Evolutionary conservation across 257 asterid species (phyloP), one percentile per base, ranked within the genome.

Genomic region (Thymus quinquecostatus): DNA sequence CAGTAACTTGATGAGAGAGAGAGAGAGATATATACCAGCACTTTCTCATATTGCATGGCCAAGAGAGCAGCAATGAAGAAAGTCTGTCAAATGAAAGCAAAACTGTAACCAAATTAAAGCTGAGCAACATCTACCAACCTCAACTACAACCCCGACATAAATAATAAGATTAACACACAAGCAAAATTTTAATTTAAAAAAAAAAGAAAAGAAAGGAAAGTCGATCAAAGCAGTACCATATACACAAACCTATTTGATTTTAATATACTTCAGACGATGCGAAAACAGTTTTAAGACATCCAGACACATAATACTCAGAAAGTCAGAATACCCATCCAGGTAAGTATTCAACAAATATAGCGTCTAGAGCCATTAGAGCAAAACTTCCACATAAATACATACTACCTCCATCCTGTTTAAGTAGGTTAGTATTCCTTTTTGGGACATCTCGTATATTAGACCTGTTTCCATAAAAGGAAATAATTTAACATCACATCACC

Each of bases 11-110:
- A 44, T 1, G 57, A 14, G 50, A 11, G 64, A 64, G 77, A 76
- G 68, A 77, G 70, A 71, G 81, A 77, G 76, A 65, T 38, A 5
- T 21, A 21, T 71, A 77, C 81, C 77, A 77, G 60, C 34, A 77
- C 11, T 60, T 77, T 77, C n/a, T 77, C 77, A 21, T 77, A 77
- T 77, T 77, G 81, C 81, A 77, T 77, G 45, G 81, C 81, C 74
- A 77, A 77, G 70, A 77, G 81, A 51, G 81, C 81, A n/a, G 77
- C 81, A 51, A 77, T 77, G 77, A 77, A 77, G 65, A 77, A 74
- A 49, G 81, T 77, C 81, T 77, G 81, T 51, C 64, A 77, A 62
- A 71, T 9, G 54, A 73, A 66, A 73, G 61, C 30, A 66, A 56
- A 65, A 62, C 30, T n/a, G 49, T 44, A 45, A 65, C 40, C 45